phyloP scores from a whole-genome alignment of 192 early-diverging fungal species.

The Backusella psychrophila region DNA sequence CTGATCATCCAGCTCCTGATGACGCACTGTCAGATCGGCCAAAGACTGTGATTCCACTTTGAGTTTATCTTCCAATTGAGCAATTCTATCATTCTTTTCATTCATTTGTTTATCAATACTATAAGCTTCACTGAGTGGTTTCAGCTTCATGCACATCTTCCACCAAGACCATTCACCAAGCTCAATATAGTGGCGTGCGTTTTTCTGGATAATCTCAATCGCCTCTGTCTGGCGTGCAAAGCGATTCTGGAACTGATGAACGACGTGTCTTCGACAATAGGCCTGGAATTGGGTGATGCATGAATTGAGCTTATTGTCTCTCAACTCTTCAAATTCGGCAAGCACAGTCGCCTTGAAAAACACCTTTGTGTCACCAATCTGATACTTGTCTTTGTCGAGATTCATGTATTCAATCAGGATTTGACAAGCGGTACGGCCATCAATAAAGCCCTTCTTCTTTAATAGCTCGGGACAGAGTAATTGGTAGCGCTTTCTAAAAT shows the following conservation, averaged over 20 bases:
- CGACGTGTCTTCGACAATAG: slow-evolving; percentile 78
- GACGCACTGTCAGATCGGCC: neutral
- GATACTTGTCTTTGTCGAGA: slow-evolving; percentile 80
- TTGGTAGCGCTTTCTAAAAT: slow-evolving; percentile 95
- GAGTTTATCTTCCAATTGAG: neutral
- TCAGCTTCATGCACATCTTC: slow-evolving; percentile 78
- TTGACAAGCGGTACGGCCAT: slow-evolving; percentile 84
- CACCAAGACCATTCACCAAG: slow-evolving; percentile 96
- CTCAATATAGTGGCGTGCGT: slow-evolving; percentile 86
- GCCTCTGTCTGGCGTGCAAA: slow-evolving; percentile 70
- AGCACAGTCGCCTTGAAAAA: slow-evolving; percentile 96
- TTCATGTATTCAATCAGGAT: slow-evolving; percentile 71
- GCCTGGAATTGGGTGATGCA: slow-evolving; percentile 88
- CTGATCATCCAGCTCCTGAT: slow-evolving; percentile 8
- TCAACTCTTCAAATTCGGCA: slow-evolving; percentile 90
- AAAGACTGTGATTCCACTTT: neutral
- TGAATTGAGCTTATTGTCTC: slow-evolving; percentile 80
- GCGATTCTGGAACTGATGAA: slow-evolving; percentile 59
- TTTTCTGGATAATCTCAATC: slow-evolving; percentile 92
- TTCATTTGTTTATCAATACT: slow-evolving; percentile 13
- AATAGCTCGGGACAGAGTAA: slow-evolving; percentile 80
- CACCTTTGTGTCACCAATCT: slow-evolving; percentile 91
- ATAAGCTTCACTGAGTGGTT: slow-evolving; percentile 19
- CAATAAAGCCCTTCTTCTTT: slow-evolving; percentile 80
- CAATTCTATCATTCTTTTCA: slow-evolving; percentile 18